Conservation (phyloP, 805 yeast species). For the Monosporozyma siamensis region DNA sequence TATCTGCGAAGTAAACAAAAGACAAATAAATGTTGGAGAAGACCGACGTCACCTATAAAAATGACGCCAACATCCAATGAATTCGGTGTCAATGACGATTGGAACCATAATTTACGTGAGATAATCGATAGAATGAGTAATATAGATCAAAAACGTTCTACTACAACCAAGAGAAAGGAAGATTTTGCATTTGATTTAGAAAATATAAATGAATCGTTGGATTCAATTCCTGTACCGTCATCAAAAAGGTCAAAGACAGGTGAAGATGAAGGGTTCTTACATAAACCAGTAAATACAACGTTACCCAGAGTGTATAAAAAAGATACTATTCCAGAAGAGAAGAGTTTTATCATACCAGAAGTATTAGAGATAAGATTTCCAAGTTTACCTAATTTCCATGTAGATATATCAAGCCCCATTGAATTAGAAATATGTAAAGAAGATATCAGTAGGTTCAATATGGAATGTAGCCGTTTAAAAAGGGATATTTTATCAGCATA, state of each 20-base stretch:
- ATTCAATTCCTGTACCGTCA: slow-evolving; percentile 11
- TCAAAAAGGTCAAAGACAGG: slow-evolving; percentile 1
- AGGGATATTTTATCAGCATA: slow-evolving; percentile 11
- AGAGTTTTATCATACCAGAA: slow-evolving; percentile 10
- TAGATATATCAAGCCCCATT: slow-evolving; percentile 10
- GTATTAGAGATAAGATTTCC: slow-evolving; percentile 12
- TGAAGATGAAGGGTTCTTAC: slow-evolving; percentile 10
- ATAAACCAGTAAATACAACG: slow-evolving; percentile 24
- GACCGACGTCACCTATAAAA: slow-evolving; percentile 22
- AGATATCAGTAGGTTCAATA: slow-evolving; percentile 13
- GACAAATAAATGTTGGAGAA: slow-evolving; percentile 10
- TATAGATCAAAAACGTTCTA: not conserved
- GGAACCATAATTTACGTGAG: slow-evolving; percentile 13
- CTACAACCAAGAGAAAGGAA: not conserved
- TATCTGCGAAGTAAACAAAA: slow-evolving; percentile 18
- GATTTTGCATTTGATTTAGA: slow-evolving; percentile 17
- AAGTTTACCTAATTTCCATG: slow-evolving; percentile 15
- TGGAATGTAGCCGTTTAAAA: slow-evolving; percentile 14
- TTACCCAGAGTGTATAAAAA: slow-evolving; percentile 22
- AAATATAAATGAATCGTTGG: slow-evolving; percentile 18
- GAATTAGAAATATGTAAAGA: slow-evolving; percentile 11
- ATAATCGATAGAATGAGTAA: slow-evolving; percentile 12
- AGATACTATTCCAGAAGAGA: slow-evolving; percentile 11
- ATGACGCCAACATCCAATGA: slow-evolving; percentile 11
- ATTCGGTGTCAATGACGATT: slow-evolving; percentile 7